A percentile compares a stretch with the other conserved stretches of the same genome.
These are phyloP conservation scores for Starmerella sp. DNA, from an alignment of 805 yeast species.

Conservation along the genomic window DNA sequence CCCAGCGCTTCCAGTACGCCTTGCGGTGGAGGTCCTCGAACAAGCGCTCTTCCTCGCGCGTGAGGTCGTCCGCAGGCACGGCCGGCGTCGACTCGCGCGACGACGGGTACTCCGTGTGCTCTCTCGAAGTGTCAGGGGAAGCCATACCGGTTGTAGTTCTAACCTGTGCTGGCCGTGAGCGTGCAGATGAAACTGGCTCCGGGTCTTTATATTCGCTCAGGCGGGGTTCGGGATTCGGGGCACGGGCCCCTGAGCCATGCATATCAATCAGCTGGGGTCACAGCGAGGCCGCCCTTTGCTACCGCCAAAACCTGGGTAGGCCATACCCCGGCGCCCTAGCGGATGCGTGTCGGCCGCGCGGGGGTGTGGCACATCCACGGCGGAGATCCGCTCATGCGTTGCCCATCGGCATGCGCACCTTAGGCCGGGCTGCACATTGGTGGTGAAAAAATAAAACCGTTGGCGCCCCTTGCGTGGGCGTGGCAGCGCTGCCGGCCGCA, in stretches of 20 bases:
- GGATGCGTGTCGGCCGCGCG: too few relatives aligned
- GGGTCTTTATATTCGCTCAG: not conserved
- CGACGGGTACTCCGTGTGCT: not conserved
- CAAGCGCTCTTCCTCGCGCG: constrained; percentile 34
- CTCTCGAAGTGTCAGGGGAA: not conserved
- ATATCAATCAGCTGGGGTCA: not conserved
- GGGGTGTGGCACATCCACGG: too few relatives aligned
- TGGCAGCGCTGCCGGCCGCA: not conserved
- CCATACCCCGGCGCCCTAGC: not conserved
- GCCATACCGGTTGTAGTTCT: not conserved
- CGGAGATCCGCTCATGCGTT: too few relatives aligned
- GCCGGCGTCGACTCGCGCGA: constrained; percentile 9
- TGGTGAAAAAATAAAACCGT: too few relatives aligned
- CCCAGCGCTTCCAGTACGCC: constrained; percentile 78
- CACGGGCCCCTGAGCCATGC: not conserved
- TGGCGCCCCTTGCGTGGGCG: too few relatives aligned
- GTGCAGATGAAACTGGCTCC: not conserved
- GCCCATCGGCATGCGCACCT: too few relatives aligned
- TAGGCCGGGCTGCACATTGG: too few relatives aligned
- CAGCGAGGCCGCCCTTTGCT: not conserved
- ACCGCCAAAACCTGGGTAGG: not conserved
- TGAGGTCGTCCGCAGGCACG: constrained; percentile 2
- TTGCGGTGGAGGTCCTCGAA: constrained; percentile 31
- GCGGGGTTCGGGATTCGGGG: not conserved
- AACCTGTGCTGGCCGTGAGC: not conserved